phyloP scores from a whole-genome alignment of 1,139 yeast species.

The Hyphopichia burtonii region DNA sequence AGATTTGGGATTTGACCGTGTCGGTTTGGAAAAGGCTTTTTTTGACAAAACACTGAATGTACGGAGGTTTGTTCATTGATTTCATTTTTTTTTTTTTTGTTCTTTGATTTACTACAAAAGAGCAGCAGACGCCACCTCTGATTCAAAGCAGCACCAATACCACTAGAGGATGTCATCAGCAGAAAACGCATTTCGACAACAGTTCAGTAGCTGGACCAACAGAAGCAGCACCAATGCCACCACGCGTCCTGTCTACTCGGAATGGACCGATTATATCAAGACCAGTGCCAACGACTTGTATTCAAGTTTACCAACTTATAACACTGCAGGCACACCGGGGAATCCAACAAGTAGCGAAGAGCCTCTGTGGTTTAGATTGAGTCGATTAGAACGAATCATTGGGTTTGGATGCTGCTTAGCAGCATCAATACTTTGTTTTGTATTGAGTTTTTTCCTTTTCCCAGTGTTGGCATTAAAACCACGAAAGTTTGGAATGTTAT shows the following conservation, averaged over 20 bases:
- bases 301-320: conserved; percentile 38
- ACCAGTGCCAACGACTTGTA: conserved; percentile 43
- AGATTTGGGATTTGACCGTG: no score
- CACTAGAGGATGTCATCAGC: conserved; percentile 33
- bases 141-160: no score
- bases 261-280: conserved; percentile 48
- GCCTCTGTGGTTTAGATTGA: conserved; percentile 58
- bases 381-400: conserved; percentile 76
- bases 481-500: conserved; percentile 81
- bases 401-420: conserved; percentile 76
- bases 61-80: no score
- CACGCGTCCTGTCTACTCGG: conserved; percentile 32
- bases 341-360: conserved; percentile 25
- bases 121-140: no score
- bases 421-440: conserved; percentile 78
- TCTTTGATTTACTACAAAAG: no score
- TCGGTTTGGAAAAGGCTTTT: no score
- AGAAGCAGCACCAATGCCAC: conserved; percentile 14
- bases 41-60: no score
- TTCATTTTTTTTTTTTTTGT: no score
- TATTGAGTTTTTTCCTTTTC: conserved; percentile 75
- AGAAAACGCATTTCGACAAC: conserved; percentile 43
- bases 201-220: conserved; percentile 41
- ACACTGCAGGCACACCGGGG: conserved; percentile 20
- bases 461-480: conserved; percentile 92